A percentile compares a stretch with the other conserved stretches of the same genome.
These are phyloP conservation scores for Pleurotus salmoneostramineus DNA, from an alignment of 768 basidiomycete species.

Conservation along the genomic window DNA sequence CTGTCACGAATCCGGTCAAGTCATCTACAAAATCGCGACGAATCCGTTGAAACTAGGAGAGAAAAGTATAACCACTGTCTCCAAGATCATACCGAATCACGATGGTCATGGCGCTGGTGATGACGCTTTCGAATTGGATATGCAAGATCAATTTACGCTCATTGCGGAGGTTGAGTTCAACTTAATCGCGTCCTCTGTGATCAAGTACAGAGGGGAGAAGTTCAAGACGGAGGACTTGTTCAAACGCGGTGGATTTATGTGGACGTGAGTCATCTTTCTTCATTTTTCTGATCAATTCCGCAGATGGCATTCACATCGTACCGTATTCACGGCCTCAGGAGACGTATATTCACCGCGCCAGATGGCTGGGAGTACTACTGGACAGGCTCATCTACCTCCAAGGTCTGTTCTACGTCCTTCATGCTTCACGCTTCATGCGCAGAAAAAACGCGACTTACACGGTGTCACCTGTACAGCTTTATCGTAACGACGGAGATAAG, in stretches of 20 bases:
- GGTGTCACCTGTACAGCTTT: constrained; percentile 8
- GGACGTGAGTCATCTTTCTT: not conserved
- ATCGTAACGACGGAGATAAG: constrained; percentile 15
- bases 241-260: not conserved
- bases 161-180: constrained; percentile 7
- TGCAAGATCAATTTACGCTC: not conserved
- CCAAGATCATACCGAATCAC: not conserved
- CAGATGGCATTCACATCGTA: not conserved
- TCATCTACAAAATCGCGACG: constrained; percentile 4
- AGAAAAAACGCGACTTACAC: not conserved
- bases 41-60: not conserved
- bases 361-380: constrained; percentile 7
- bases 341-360: not conserved
- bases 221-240: not conserved
- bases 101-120: not conserved
- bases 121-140: not conserved
- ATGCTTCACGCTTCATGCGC: not conserved
- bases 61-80: not conserved
- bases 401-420: not conserved
- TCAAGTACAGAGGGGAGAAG: not conserved
- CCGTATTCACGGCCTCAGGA: not conserved
- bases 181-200: not conserved
- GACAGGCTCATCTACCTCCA: not conserved
- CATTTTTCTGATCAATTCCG: not conserved
- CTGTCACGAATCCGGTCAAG: not conserved